A percentile compares a stretch with the other conserved stretches of the same genome.
These are phyloP conservation scores for Penicillium alfredii DNA, from an alignment of 495 filamentous ascomycete species.

Conservation along the genomic window DNA sequence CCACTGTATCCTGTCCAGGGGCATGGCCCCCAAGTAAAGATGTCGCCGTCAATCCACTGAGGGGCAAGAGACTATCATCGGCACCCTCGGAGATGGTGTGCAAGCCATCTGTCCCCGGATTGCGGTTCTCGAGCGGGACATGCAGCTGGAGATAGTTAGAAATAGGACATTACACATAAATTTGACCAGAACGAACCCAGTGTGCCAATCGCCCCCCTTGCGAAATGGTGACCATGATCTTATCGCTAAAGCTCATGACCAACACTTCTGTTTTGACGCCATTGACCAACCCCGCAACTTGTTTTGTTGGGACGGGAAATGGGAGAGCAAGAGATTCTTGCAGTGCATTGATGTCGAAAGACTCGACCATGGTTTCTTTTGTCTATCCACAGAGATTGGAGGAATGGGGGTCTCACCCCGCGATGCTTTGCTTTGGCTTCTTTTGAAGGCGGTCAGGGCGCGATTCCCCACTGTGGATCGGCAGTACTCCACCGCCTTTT, in stretches of 20 bases:
- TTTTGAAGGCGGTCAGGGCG: conserved; percentile 9
- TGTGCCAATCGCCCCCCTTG: conserved; percentile 82
- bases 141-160: conserved; percentile 59
- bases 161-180: not conserved
- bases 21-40: conserved; percentile 82
- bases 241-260: conserved; percentile 74
- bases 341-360: conserved; percentile 21
- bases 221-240: conserved; percentile 83
- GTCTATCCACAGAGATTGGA: not conserved
- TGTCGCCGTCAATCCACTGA: conserved; percentile 75
- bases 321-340: conserved; percentile 41
- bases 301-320: conserved; percentile 74
- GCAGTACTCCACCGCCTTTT: conserved; percentile 21
- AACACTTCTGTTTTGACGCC: conserved; percentile 67
- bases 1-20: conserved; percentile 71
- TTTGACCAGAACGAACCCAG: conserved; percentile 58
- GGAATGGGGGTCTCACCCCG: conserved; percentile 3
- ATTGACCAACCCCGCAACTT: conserved; percentile 56
- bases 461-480: conserved; percentile 16
- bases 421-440: conserved; percentile 11
- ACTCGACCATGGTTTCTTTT: conserved; percentile 26
- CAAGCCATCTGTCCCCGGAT: conserved; percentile 47
- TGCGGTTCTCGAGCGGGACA: conserved; percentile 70
- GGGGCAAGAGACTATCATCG: conserved; percentile 62
- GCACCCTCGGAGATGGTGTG: conserved; percentile 42